Base-by-base conservation (phyloP, 441 rosid genomes). In the Euphorbia schlechtendalii region DNA sequence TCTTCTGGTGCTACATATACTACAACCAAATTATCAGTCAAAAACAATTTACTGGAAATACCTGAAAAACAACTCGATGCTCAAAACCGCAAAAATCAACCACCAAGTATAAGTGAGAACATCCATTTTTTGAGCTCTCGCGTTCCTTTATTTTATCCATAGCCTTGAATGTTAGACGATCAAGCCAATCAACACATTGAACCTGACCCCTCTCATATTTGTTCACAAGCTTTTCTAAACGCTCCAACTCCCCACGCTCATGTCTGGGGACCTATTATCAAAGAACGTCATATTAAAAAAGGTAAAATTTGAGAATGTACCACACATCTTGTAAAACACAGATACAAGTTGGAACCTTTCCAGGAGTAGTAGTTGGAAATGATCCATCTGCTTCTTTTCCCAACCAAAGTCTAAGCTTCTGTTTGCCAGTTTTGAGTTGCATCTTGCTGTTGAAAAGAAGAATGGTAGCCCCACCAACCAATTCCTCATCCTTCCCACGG, bases 61-160 rank as follows among this genome's bases (percentile, higher is more conserved):
- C 99, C 99, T 91, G 98, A 74, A 91, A 91, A 74, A 91, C 96
- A 75, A 91, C 99, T 66, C 92, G 83, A 73, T 94, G 99, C 68
- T 94, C 99, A 51, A 94, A 89, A 68, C 98, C 78, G 76, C 90
- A 85, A 82, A 94, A 89, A 78, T 94, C 94, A 64, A 91, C 83
- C 63, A 94, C 83, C 80, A 91, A 78, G 81, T 91, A 91, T 51
- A 87, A 68, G 76, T 82, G 66, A 61, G 94, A 87, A 76, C 81
- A 86, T 73, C 92, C 98, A 77, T 69, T 84, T 84, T 70, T 86
- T 65, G 65, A 72, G 76, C 83, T 85, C 75, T 89, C 98, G 56
- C 76, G 84, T 57, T 86, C 96, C 86, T 87, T 94, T 66, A 87
- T 85, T 61, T 74, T 86, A 66, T 89, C 96, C 76, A 91, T 72